phyloP scores from a whole-genome alignment of 164 flowering plant genomes.

The Magnolia changhungtana region DNA sequence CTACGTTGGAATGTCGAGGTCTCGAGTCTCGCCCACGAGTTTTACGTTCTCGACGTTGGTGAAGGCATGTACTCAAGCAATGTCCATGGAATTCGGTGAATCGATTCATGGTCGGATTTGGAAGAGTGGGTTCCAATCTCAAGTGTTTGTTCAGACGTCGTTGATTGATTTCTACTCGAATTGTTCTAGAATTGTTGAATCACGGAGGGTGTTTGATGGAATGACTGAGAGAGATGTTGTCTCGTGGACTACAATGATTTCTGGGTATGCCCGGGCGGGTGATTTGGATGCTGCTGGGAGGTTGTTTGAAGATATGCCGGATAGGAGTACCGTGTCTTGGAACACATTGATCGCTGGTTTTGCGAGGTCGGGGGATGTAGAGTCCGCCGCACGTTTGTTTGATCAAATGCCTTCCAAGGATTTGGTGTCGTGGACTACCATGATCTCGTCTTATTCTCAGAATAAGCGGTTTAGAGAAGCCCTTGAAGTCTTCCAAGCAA shows the following conservation, averaged over 20 bases:
- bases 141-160: slow-evolving; percentile 61
- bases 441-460: slow-evolving; percentile 70
- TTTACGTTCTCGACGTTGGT: slow-evolving; percentile 63
- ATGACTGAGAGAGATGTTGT: slow-evolving; percentile 70
- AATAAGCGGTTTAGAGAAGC: slow-evolving; percentile 47
- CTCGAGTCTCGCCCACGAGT: slow-evolving; percentile 43
- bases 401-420: slow-evolving; percentile 52
- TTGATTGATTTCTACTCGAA: slow-evolving; percentile 56
- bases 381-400: slow-evolving; percentile 52
- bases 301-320: slow-evolving; percentile 69
- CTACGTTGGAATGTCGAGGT: slow-evolving; percentile 41
- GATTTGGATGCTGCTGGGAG: slow-evolving; percentile 49
- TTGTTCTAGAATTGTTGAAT: slow-evolving; percentile 25
- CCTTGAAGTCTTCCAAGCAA: slow-evolving; percentile 41
- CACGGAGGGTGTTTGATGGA: slow-evolving; percentile 66
- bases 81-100: slow-evolving; percentile 37
- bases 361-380: slow-evolving; percentile 46
- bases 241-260: slow-evolving; percentile 66
- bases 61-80: slow-evolving; percentile 47
- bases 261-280: slow-evolving; percentile 37
- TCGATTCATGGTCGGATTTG: slow-evolving; percentile 54
- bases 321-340: slow-evolving; percentile 57
- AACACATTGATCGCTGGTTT: slow-evolving; percentile 74
- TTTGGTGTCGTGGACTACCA: slow-evolving; percentile 77
- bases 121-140: slow-evolving; percentile 52